Evolutionary conservation across 805 yeast species (phyloP).

Genomic region (Wickerhamomyces bovis): DNA sequence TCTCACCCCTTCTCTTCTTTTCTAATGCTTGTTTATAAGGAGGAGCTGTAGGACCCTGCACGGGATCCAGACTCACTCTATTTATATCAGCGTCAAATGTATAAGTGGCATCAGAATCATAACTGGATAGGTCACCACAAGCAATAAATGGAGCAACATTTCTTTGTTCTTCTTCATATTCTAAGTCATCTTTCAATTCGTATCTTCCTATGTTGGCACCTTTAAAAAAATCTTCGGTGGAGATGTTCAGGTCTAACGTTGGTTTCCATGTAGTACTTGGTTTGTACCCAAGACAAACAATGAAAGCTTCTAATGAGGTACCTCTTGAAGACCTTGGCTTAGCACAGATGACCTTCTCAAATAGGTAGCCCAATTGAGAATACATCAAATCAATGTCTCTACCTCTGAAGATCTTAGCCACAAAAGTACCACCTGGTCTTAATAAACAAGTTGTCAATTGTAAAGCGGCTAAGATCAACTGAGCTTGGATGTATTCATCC

Average conservation of each 20-base stretch:
- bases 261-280: constrained; percentile 88
- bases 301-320: constrained; percentile 87
- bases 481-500: constrained; percentile 96
- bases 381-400: constrained; percentile 91
- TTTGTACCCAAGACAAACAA: constrained; percentile 82
- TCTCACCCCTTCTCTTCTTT: constrained; percentile 69
- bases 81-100: constrained; percentile 30
- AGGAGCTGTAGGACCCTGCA: constrained; percentile 93
- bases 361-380: constrained; percentile 83
- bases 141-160: constrained; percentile 87
- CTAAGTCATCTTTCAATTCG: constrained; percentile 39
- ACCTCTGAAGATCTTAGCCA: constrained; percentile 95
- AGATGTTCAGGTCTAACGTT: constrained; percentile 41
- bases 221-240: constrained; percentile 81
- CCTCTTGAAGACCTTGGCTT: constrained; percentile 96
- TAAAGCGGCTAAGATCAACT: constrained; percentile 82
- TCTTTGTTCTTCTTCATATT: constrained; percentile 54
- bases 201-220: constrained; percentile 52
- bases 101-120: constrained; percentile 95
- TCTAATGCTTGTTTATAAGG: constrained; percentile 92
- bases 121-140: constrained; percentile 85
- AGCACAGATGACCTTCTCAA: constrained; percentile 87
- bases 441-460: constrained; percentile 87
- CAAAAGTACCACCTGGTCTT: constrained; percentile 87
- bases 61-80: constrained; percentile 69